Base-by-base conservation (phyloP, 768 basidiomycete species). In the Peribolospora baueri region DNA sequence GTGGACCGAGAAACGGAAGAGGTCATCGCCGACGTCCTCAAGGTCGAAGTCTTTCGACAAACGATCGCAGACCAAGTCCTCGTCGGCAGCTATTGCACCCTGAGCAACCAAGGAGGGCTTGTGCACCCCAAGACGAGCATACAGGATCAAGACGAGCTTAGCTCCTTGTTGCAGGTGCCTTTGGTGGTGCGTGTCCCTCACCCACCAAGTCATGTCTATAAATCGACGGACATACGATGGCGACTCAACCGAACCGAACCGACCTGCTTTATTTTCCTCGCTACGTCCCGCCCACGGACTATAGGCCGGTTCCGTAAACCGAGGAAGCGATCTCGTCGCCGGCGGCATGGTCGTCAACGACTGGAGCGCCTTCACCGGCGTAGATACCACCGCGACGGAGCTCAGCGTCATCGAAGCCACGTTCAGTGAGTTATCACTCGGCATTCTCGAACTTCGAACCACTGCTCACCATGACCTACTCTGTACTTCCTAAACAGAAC, bases 351-450 rank as follows among this genome's bases (percentile, higher is more conserved):
- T 98, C 55, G 93, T 97, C 56, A 98, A 98, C 64, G 93, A 97
- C 67, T 97, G 93, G 93, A 86, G 84, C 70, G 93, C 93, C 7
- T 97, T 97, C 70, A 87, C 88, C n/a, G 93, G 93, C 42, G 74
- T 93, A 39, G 93, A 98, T 65, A 97, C 93, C 58, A 98, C 93
- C n/a, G 93, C 93, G 46, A 97, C 91, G 53, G 93, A 98, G 69
- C 86, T 97, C 67, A 84, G 82, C 63, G 91, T 98, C 45, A 93
- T 97, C 62, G 93, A 98, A 67, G 88, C 90, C 38, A 75, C 87
- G 52, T 98, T 98, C 62, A 65, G 25, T 25, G 25, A 25, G 25
- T 25, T 25, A 25, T 25, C 25, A 25, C 25, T 25, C 25, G 25
- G 25, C 25, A 25, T 25, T 25, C 25, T 25, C 25, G 25, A 25